A percentile compares a stretch with the other conserved stretches of the same genome.
Evolutionary conservation across 441 rosid genomes (phyloP).

Genomic region (Eruca vesicaria): DNA sequence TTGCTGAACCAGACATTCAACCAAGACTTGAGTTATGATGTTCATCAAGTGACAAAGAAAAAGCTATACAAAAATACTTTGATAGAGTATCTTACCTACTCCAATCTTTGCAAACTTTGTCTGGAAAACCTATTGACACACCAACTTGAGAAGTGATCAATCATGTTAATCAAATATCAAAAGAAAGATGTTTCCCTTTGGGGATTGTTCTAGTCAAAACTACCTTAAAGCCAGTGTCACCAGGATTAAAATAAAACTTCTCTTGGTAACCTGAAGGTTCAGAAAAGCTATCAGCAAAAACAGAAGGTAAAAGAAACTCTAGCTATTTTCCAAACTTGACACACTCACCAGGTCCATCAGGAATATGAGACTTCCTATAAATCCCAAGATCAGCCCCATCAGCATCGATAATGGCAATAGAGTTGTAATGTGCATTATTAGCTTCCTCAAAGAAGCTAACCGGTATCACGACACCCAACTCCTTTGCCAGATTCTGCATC

Average conservation of each 20-base stretch:
- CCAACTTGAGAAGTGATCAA: too few relatives aligned
- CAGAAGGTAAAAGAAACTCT: not conserved
- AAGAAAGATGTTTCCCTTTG: not conserved
- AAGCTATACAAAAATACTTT: not conserved
- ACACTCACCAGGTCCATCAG: not conserved
- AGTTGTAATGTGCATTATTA: constrained; percentile 87
- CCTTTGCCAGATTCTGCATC: constrained; percentile 85
- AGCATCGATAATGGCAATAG: constrained; percentile 10
- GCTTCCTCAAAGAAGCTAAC: constrained; percentile 97
- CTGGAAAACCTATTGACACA: too few relatives aligned
- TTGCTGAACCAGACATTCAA: not conserved
- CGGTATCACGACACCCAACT: constrained; percentile 78
- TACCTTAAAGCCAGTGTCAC: not conserved
- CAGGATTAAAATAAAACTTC: not conserved
- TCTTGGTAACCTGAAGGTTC: not conserved
- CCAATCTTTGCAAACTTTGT: not conserved
- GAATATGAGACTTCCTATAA: not conserved
- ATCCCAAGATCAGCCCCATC: not conserved
- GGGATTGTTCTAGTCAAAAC: not conserved
- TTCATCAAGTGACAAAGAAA: not conserved
- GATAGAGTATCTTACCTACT: not conserved
- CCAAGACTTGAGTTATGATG: not conserved
- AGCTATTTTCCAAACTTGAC: not conserved
- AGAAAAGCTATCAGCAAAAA: not conserved
- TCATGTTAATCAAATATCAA: too few relatives aligned